Base-by-base conservation (phyloP, 2,329 filamentous ascomycete species). In the Hypoxylon sp. region DNA sequence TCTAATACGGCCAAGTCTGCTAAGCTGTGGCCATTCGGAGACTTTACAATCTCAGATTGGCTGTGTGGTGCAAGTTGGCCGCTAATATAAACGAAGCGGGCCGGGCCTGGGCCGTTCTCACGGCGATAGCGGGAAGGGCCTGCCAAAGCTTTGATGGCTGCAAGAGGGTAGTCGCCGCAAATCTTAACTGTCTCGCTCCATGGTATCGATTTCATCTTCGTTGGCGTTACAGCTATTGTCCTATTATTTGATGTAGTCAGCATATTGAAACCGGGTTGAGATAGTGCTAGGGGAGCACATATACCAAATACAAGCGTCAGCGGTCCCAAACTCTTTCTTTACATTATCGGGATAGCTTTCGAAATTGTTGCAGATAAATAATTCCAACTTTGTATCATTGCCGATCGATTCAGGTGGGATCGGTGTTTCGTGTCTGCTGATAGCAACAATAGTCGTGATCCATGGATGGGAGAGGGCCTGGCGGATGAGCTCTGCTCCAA, bases 241-340 rank as follows among this genome's bases (percentile, higher is more conserved):
- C 39, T 44, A 19, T 44, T 22, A 22, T 44, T 42, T 17, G n/a
- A 42, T 17, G 11, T 44, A 17, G 9, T 44, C 3, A 44, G 39
- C 39, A 44, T 11, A 10, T 22, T 11, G 8, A 22, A 10, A 8
- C 29, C 17, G 2, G 17, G 8, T 9, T 11, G 5, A 19, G 39
- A 44, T 42, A 22, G 19, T 0, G 39, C 17, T 8, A 8, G 3
- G 3, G 11, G n/a, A 17, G n/a, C 6, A 17, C 14, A 22, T 44
- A 44, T 44, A 44, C 39, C 39, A 44, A 44, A 44, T 44, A 44
- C 39, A 44, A 19, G 39, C 39, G 14, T 44, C 17, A 8, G 39
- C 39, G 8, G n/a, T 44, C 17, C 10, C 39, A 6, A 44, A 22
- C 17, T 44, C 39, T 44, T 11, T 44, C 39, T 17, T 44, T 8